These are phyloP conservation scores for Sonneratia alba DNA, from an alignment of 345 rosid genomes.

Conservation along the genomic window DNA sequence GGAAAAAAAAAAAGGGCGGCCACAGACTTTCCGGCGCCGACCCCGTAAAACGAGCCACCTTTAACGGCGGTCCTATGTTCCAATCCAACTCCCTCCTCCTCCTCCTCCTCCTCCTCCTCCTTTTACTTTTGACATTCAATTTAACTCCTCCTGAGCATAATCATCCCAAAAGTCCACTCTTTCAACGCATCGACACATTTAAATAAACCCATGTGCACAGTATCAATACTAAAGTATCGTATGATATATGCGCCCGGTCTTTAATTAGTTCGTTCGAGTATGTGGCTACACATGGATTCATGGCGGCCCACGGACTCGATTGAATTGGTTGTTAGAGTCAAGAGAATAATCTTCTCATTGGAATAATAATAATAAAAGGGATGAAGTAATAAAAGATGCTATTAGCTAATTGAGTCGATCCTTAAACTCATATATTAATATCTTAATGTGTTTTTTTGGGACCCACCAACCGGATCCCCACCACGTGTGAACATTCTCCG, in stretches of 20 bases:
- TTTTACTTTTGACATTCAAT: neutral
- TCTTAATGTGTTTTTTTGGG: neutral
- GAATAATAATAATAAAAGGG: too few species aligned
- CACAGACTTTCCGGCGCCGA: constrained; percentile 5
- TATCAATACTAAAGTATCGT: too few species aligned
- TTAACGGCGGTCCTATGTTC: neutral
- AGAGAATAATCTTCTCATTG: too few species aligned
- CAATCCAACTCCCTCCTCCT: neutral
- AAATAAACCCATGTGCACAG: neutral
- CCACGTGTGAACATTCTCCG: neutral
- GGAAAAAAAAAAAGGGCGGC: neutral
- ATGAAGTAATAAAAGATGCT: too few species aligned
- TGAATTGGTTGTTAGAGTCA: too few species aligned
- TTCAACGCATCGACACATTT: neutral
- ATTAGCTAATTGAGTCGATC: neutral
- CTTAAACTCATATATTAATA: neutral
- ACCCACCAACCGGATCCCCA: neutral
- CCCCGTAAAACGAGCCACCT: neutral
- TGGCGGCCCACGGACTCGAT: too few species aligned
- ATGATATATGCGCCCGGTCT: too few species aligned
- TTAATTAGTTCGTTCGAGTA: too few species aligned
- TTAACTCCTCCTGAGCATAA: neutral
- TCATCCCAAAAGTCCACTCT: neutral
- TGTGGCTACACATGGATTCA: too few species aligned
- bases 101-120: neutral